Conservation (phyloP, 1,139 yeast genomes). For the Debaryomycetaceae sp. region DNA sequence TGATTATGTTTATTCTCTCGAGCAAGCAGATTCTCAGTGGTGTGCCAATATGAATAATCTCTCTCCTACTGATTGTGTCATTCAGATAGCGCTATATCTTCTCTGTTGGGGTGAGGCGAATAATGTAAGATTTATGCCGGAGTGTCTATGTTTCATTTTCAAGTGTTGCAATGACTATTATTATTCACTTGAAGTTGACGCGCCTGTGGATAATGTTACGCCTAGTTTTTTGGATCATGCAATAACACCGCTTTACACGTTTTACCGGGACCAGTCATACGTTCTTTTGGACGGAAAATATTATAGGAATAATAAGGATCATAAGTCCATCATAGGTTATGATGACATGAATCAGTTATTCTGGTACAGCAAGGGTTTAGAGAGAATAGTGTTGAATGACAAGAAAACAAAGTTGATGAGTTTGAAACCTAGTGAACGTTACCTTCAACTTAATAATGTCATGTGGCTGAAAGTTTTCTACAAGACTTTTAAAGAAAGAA, state of each 20-base stretch:
- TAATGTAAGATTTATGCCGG: conserved; percentile 80
- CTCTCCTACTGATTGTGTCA: conserved; percentile 51
- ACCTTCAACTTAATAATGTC: conserved; percentile 36
- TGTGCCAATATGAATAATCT: conserved; percentile 53
- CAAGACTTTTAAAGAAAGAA: conserved; percentile 55
- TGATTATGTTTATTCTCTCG: conserved; percentile 48
- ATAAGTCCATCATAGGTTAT: conserved; percentile 51
- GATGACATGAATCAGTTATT: conserved; percentile 64
- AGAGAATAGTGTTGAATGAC: conserved; percentile 36
- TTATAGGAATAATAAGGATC: conserved; percentile 48
- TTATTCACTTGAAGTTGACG: conserved; percentile 38
- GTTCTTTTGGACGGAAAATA: conserved; percentile 32
- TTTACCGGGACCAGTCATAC: conserved; percentile 56
- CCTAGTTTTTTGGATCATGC: conserved; percentile 54
- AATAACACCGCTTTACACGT: conserved; percentile 73
- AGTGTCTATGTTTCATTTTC: conserved; percentile 75
- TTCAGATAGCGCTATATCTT: conserved; percentile 67
- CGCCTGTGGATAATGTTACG: conserved; percentile 16
- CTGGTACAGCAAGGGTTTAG: conserved; percentile 54
- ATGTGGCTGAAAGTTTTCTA: conserved; percentile 49
- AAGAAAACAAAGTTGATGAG: conserved; percentile 37
- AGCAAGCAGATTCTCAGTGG: conserved; percentile 84
- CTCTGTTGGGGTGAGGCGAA: conserved; percentile 91
- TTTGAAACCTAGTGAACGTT: conserved; percentile 45
- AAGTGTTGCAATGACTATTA: conserved; percentile 75